Base-by-base conservation (phyloP, 1,284 basidiomycete species). In the Porodaedalea pini region DNA sequence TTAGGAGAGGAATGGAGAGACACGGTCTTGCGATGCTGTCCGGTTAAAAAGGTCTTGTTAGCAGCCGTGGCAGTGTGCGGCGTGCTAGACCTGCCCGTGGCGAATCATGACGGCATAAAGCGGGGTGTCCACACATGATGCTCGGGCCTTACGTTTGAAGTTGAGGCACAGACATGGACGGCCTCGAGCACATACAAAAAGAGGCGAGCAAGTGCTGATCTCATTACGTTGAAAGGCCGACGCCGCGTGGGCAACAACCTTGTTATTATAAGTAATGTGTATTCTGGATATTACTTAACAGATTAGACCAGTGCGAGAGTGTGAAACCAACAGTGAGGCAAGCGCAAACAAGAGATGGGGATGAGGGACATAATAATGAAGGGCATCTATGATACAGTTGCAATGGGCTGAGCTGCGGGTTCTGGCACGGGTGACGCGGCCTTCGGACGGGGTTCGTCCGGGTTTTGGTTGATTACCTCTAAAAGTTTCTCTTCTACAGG, bases 401-500 rank as follows among this genome's bases (percentile, higher is more conserved):
- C 40, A 34, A 48, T 17, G n/a, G 21, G 29, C 11, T 50, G 44
- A 13, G 27, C 45, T n/a, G 43, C 11, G 25, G 37, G 17, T 19
- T 51, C 48, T 29, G 45, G 41, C 17, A 48, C 39, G 13, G 48
- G 32, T 11, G 53, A 32, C 10, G 36, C 32, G 15, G 32, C 25
- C 15, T 27, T 25, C 25, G 45, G n/a, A n/a, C n/a, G 17, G 13
- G 34, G 21, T 23, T 56, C 49, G 29, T 57, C 56, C 29, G 29
- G 17, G 21, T 27, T 15, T 39, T 55, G 54, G 23, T 51, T 45
- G 5, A 53, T 50, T 13, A 51, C 80, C 60, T 83, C 81, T 56
- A 81, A 75, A 60, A 89, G 69, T 45, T 84, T 80, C 64, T 88
- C 85, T 60, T 77, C 71, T 62, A 89, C 77, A 59, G 75, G 78